Evolutionary conservation across 2,329 filamentous ascomycete species (phyloP).

Genomic region (Endothia cerciana): DNA sequence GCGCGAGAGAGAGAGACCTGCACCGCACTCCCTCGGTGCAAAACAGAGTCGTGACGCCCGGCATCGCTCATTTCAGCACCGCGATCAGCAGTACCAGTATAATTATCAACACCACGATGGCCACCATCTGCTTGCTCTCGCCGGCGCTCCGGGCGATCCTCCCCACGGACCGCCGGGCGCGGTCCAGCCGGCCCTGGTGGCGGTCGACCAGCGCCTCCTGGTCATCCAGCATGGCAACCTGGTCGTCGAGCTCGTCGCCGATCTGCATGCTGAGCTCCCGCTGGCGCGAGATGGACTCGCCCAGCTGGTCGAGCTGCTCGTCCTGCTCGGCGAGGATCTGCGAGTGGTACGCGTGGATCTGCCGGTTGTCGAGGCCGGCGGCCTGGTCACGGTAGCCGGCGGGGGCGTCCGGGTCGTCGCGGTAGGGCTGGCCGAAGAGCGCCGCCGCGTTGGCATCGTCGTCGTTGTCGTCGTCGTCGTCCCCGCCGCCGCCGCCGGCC

Average conservation of each 20-base stretch:
- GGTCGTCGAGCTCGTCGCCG: slow-evolving; percentile 90
- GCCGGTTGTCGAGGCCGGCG: slow-evolving; percentile 71
- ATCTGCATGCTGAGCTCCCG: slow-evolving; percentile 94
- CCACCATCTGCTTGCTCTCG: slow-evolving; percentile 85
- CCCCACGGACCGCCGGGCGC: slow-evolving; percentile 73
- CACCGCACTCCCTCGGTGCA: not conserved
- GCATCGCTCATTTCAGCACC: slow-evolving; percentile 67
- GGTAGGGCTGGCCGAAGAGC: slow-evolving; percentile 63
- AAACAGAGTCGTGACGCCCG: not conserved
- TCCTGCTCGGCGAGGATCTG: slow-evolving; percentile 88
- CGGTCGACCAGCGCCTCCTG: slow-evolving; percentile 82
- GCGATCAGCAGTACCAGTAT: slow-evolving; percentile 82
- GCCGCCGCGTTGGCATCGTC: slow-evolving; percentile 60
- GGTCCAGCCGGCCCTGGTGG: slow-evolving; percentile 75
- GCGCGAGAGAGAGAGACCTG: too few relatives aligned
- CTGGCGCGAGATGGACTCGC: slow-evolving; percentile 85
- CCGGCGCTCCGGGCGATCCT: slow-evolving; percentile 73
- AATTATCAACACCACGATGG: slow-evolving; percentile 81
- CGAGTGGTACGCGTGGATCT: slow-evolving; percentile 84
- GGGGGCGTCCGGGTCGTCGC: slow-evolving; percentile 65
- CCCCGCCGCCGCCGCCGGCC: slow-evolving; percentile 37
- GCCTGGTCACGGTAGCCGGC: slow-evolving; percentile 65
- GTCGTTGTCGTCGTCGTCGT: slow-evolving; percentile 54
- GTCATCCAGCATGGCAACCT: slow-evolving; percentile 87
- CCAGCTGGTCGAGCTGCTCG: slow-evolving; percentile 84